Evolutionary conservation across 164 flowering plant genomes (phyloP).

Genomic region (Cinnamomum micranthum): DNA sequence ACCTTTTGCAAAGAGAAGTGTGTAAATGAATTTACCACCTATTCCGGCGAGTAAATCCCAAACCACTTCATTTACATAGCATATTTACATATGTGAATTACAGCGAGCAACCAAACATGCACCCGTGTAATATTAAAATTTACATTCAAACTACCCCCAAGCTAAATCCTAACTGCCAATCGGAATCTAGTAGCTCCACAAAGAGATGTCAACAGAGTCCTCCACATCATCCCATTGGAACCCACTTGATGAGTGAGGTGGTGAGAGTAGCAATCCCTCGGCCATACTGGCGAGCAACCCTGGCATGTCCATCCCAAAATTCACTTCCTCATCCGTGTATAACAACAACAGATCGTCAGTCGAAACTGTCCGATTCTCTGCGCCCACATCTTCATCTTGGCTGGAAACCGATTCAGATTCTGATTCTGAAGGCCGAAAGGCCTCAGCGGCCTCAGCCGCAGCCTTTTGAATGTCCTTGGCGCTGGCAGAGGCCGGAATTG

Average conservation of each 20-base stretch:
- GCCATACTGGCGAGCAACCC: slow-evolving; percentile 32
- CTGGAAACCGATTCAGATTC: too few species aligned
- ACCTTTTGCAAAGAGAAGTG: too few species aligned
- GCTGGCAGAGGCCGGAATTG: slow-evolving; percentile 13
- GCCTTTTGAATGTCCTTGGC: slow-evolving; percentile 17
- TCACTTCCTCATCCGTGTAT: slow-evolving; percentile 20
- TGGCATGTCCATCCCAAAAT: slow-evolving; percentile 31
- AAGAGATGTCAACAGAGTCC: not conserved
- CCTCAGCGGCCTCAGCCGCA: slow-evolving; percentile 18
- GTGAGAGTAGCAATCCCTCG: slow-evolving; percentile 35
- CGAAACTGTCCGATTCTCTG: not conserved
- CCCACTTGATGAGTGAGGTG: slow-evolving; percentile 19
- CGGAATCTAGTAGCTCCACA: not conserved
- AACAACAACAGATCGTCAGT: not conserved
- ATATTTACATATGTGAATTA: not conserved
- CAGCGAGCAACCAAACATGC: too few species aligned
- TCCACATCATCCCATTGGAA: slow-evolving; percentile 1
- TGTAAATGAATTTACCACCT: not conserved
- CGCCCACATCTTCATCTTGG: not conserved
- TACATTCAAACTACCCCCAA: too few species aligned
- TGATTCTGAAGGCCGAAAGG: slow-evolving; percentile 4
- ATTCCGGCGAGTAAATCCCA: not conserved
- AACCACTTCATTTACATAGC: not conserved
- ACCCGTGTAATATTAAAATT: too few species aligned
- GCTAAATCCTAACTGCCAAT: too few species aligned